Evolutionary conservation across 2,329 filamentous ascomycete genomes (phyloP).

Genomic region (Colletotrichum tofieldiae): DNA sequence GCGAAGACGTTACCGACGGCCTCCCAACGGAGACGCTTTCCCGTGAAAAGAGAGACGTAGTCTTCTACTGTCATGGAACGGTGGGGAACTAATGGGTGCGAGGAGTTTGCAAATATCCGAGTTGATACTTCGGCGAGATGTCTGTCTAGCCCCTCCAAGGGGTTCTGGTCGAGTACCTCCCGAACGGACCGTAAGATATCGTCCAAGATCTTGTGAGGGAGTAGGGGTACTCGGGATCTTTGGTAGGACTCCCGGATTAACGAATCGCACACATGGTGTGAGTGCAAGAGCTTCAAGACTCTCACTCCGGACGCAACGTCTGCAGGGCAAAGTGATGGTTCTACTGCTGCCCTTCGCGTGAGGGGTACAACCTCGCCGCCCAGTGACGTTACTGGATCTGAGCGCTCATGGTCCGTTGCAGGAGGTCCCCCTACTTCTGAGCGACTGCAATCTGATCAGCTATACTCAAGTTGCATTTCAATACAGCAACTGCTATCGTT

Average conservation of each 20-base stretch:
- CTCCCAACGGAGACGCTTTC: background rate
- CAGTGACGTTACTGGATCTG: too few relatives aligned
- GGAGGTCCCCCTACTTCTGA: too few relatives aligned
- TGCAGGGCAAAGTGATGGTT: background rate
- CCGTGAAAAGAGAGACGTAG: background rate
- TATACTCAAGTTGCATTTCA: too few relatives aligned
- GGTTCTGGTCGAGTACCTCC: background rate
- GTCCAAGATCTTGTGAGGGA: background rate
- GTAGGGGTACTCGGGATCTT: background rate
- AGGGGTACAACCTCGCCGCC: too few relatives aligned
- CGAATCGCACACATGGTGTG: background rate
- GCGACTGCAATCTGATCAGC: too few relatives aligned
- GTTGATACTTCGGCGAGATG: background rate
- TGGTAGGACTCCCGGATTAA: slow-evolving; percentile 2
- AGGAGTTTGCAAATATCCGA: background rate
- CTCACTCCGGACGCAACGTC: background rate
- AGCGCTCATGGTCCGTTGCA: too few relatives aligned
- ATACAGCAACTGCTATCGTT: too few relatives aligned
- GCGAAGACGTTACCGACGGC: background rate
- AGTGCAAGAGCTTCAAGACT: background rate
- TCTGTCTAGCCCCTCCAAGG: too few relatives aligned
- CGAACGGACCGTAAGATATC: background rate
- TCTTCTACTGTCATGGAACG: background rate
- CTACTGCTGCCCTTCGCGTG: too few relatives aligned
- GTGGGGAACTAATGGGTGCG: background rate